Evolutionary conservation across 1,139 yeast genomes (phyloP).

Genomic region (Trichomonascaceae sp.): DNA sequence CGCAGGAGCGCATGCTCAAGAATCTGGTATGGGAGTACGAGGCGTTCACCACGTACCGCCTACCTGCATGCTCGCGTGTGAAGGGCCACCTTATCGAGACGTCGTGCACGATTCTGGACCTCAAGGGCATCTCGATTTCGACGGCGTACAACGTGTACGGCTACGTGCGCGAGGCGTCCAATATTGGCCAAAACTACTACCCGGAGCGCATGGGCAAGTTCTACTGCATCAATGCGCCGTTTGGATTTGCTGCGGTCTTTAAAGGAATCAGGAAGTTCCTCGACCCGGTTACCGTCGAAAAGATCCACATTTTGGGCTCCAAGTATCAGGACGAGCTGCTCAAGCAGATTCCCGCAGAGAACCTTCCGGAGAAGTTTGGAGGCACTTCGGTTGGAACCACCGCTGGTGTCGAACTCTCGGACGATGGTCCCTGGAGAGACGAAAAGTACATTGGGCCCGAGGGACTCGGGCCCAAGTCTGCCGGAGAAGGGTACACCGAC

Average conservation of each 20-base stretch:
- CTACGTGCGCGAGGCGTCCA: conserved; percentile 85
- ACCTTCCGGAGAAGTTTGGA: conserved; percentile 84
- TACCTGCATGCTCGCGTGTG: conserved; percentile 90
- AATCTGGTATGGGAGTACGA: conserved; percentile 98
- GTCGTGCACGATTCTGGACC: conserved; percentile 88
- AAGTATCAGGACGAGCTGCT: conserved; percentile 70
- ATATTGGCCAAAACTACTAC: conserved; percentile 91
- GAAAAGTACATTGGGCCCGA: conserved; percentile 45
- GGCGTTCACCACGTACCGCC: conserved; percentile 65
- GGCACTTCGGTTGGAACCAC: conserved; percentile 48
- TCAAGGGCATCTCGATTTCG: conserved; percentile 81
- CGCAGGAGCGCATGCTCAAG: conserved; percentile 91
- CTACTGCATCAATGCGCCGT: conserved; percentile 91
- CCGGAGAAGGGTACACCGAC: neutral
- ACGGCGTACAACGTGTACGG: conserved; percentile 76
- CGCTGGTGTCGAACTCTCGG: conserved; percentile 73
- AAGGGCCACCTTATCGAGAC: conserved; percentile 75
- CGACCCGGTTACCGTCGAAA: conserved; percentile 96
- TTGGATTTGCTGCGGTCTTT: conserved; percentile 93
- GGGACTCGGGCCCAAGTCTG: conserved; percentile 21
- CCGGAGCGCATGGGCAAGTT: conserved; percentile 99
- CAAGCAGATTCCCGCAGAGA: conserved; percentile 86
- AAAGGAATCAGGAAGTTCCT: conserved; percentile 81
- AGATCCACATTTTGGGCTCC: conserved; percentile 77
- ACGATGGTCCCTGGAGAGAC: conserved; percentile 97